Evolutionary conservation across 2,329 filamentous ascomycete genomes (phyloP).

Genomic region (Venturia aucupariae): DNA sequence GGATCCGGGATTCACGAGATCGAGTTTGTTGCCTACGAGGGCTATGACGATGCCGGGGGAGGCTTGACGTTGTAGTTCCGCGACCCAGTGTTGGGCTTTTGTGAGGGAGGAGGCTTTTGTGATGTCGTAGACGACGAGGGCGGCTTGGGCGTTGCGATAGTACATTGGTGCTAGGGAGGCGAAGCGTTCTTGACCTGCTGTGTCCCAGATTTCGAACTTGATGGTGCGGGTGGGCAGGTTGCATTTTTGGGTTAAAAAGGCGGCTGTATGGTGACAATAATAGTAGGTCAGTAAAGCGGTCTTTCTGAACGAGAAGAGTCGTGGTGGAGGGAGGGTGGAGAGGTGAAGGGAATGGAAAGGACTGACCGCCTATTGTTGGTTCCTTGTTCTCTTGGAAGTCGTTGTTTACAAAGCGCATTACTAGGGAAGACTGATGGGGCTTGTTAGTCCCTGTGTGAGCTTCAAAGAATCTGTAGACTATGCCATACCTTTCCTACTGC

Average conservation of each 20-base stretch:
- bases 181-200: slow-evolving; percentile 94
- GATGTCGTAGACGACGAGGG: slow-evolving; percentile 96
- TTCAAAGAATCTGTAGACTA: background rate
- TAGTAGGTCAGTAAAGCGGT: background rate
- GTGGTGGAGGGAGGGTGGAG: background rate
- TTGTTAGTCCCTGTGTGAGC: slow-evolving; percentile 15
- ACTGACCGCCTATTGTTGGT: slow-evolving; percentile 90
- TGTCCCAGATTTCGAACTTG: slow-evolving; percentile 79
- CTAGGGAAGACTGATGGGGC: slow-evolving; percentile 70
- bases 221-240: slow-evolving; percentile 80
- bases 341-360: background rate
- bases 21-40: slow-evolving; percentile 92
- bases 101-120: slow-evolving; percentile 91
- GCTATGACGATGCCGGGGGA: slow-evolving; percentile 95
- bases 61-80: slow-evolving; percentile 91
- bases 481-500: slow-evolving; percentile 86
- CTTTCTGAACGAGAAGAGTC: background rate
- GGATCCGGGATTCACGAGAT: slow-evolving; percentile 52
- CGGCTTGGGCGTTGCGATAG: slow-evolving; percentile 96
- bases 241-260: slow-evolving; percentile 98
- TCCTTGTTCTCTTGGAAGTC: slow-evolving; percentile 99
- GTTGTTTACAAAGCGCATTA: slow-evolving; percentile 97
- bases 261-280: slow-evolving; percentile 47
- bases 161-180: slow-evolving; percentile 97
- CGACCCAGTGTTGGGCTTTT: slow-evolving; percentile 98